Percentiles rank a stretch among this genome's conserved stretches.
Evolutionary conservation across 768 basidiomycete species (phyloP).

Genomic region (Xanthoconium stramineum): DNA sequence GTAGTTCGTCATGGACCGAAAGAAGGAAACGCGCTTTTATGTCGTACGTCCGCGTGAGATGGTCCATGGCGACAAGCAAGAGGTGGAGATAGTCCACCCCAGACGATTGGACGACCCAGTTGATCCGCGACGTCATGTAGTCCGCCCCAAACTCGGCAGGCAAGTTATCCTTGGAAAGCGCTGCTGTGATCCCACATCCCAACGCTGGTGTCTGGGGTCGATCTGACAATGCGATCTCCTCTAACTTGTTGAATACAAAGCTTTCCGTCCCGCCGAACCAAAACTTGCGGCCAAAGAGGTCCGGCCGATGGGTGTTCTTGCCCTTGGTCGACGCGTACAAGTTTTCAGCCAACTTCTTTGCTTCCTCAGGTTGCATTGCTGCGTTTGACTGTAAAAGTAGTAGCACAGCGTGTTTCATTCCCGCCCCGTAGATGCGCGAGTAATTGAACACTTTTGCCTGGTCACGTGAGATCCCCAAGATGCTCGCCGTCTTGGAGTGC

Average conservation of each 20-base stretch:
- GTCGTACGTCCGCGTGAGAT: constrained; percentile 74
- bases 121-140: constrained; percentile 95
- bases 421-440: constrained; percentile 97
- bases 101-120: constrained; percentile 99
- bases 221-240: constrained; percentile 87
- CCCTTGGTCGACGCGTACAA: constrained; percentile 95
- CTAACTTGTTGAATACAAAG: constrained; percentile 96
- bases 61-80: constrained; percentile 91
- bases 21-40: constrained; percentile 93
- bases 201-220: constrained; percentile 89
- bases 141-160: constrained; percentile 77
- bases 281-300: constrained; percentile 78
- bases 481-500: constrained; percentile 93
- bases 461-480: constrained; percentile 89
- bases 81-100: constrained; percentile 98
- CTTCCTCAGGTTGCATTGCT: constrained; percentile 71
- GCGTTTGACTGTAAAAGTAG: constrained; percentile 84
- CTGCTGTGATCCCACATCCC: constrained; percentile 90
- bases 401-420: constrained; percentile 88
- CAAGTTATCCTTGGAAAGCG: constrained; percentile 87
- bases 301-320: constrained; percentile 71
- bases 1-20: constrained; percentile 95
- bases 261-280: constrained; percentile 98
- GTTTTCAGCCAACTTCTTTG: constrained; percentile 76
- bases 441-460: constrained; percentile 99